A percentile compares a stretch with the other conserved stretches of the same genome.
These are phyloP conservation scores for Histomonas meleagridis DNA, from an alignment of 208 protist species.

Conservation along the genomic window DNA sequence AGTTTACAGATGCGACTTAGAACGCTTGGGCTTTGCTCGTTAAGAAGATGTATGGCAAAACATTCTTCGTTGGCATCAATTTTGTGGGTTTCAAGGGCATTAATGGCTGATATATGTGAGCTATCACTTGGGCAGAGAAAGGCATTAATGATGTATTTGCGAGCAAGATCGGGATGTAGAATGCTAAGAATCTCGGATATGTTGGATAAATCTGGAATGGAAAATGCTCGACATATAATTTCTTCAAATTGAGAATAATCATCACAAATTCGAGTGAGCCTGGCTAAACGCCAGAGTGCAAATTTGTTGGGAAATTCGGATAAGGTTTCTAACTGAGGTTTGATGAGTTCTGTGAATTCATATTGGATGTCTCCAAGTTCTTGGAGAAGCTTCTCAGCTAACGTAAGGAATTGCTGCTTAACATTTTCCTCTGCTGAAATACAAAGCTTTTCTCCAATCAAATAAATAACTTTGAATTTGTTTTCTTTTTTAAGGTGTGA, in stretches of 20 bases:
- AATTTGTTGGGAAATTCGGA: background rate
- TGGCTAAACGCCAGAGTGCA: background rate
- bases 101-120: background rate
- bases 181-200: background rate
- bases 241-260: background rate
- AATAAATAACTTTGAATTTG: background rate
- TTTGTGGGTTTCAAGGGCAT: background rate
- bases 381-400: background rate
- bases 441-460: background rate
- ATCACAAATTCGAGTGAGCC: background rate
- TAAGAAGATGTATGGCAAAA: background rate
- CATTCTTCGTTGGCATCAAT: background rate
- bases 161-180: background rate
- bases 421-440: background rate
- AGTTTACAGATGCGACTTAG: background rate
- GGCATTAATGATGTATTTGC: background rate
- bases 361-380: background rate
- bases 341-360: background rate
- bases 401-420: background rate
- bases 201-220: background rate
- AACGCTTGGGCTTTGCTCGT: background rate
- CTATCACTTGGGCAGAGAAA: background rate
- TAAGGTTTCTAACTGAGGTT: background rate
- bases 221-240: background rate
- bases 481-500: background rate